phyloP scores from a whole-genome alignment of 225 moss, liverwort and hornwort genomes.

The Pseudisothecium myosuroides region DNA sequence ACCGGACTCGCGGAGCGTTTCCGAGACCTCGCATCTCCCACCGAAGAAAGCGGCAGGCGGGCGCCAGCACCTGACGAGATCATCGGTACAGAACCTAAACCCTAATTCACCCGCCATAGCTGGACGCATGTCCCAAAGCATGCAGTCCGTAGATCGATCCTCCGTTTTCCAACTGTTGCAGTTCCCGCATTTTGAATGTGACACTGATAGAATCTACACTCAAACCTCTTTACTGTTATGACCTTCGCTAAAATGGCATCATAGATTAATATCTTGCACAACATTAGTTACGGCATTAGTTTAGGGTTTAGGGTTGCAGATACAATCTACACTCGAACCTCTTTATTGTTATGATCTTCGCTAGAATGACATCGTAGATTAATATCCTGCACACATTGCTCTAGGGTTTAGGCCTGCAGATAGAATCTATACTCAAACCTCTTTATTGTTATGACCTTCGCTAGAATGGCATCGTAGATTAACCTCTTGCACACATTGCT shows the following conservation, averaged over 20 bases:
- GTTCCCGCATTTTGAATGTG: background rate
- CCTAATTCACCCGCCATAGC: background rate
- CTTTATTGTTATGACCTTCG: background rate
- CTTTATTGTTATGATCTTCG: background rate
- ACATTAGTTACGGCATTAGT: background rate
- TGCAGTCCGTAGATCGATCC: background rate
- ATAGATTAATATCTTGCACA: background rate
- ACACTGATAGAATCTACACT: background rate
- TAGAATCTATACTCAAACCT: background rate
- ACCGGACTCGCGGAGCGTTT: slow-evolving; percentile 17
- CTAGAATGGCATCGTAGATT: background rate
- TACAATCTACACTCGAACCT: background rate
- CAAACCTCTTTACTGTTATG: background rate
- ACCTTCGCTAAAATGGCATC: background rate
- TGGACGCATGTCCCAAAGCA: background rate
- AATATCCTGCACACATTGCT: background rate
- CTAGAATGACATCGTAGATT: background rate
- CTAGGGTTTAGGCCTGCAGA: background rate
- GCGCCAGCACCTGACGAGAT: slow-evolving; percentile 27
- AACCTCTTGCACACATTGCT: background rate
- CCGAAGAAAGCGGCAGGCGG: background rate
- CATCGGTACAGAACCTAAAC: slow-evolving; percentile 17
- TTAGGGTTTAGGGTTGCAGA: background rate
- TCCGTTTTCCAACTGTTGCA: background rate
- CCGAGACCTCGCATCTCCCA: slow-evolving; percentile 24